These are phyloP conservation scores for Lignosus rhinocerotis DNA, from an alignment of 1,284 basidiomycete species.

Conservation along the genomic window DNA sequence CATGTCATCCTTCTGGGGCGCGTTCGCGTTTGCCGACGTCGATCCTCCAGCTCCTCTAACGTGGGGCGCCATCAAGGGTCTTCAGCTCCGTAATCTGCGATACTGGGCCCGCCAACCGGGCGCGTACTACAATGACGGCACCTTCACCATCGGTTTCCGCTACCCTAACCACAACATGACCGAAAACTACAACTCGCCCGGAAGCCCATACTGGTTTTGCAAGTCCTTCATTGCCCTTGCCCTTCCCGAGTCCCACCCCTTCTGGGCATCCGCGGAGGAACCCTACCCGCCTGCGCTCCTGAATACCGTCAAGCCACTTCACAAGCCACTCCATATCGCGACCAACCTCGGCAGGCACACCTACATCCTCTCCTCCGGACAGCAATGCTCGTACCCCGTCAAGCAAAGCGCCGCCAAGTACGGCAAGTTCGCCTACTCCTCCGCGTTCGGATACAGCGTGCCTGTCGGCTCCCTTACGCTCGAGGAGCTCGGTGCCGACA, in stretches of 20 bases:
- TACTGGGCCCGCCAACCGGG: slow-evolving; percentile 68
- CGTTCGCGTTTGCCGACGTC: slow-evolving; percentile 70
- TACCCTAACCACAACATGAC: slow-evolving; percentile 79
- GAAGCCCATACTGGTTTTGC: slow-evolving; percentile 84
- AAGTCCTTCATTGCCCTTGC: slow-evolving; percentile 75
- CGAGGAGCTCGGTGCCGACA: slow-evolving; percentile 72
- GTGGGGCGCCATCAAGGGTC: slow-evolving; percentile 75
- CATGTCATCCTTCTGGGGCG: slow-evolving; percentile 78
- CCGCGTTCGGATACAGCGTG: slow-evolving; percentile 75
- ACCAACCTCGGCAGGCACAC: slow-evolving; percentile 63
- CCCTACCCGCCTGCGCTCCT: slow-evolving; percentile 53
- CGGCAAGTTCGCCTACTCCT: slow-evolving; percentile 74
- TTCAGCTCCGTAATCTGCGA: slow-evolving; percentile 72
- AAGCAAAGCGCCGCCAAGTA: slow-evolving; percentile 80
- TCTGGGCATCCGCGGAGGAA: slow-evolving; percentile 69
- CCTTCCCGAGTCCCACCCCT: slow-evolving; percentile 63
- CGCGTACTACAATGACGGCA: slow-evolving; percentile 63
- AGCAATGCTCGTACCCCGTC: slow-evolving; percentile 78
- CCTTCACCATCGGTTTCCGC: slow-evolving; percentile 71
- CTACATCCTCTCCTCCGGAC: slow-evolving; percentile 74
- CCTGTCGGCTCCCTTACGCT: slow-evolving; percentile 68
- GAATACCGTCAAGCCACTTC: slow-evolving; percentile 48
- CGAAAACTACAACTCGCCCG: slow-evolving; percentile 80
- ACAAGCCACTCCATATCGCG: slow-evolving; percentile 70
- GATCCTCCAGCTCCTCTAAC: slow-evolving; percentile 67